Evolutionary conservation across 208 protist genomes (phyloP).

Genomic region (Angomonas desouzai): DNA sequence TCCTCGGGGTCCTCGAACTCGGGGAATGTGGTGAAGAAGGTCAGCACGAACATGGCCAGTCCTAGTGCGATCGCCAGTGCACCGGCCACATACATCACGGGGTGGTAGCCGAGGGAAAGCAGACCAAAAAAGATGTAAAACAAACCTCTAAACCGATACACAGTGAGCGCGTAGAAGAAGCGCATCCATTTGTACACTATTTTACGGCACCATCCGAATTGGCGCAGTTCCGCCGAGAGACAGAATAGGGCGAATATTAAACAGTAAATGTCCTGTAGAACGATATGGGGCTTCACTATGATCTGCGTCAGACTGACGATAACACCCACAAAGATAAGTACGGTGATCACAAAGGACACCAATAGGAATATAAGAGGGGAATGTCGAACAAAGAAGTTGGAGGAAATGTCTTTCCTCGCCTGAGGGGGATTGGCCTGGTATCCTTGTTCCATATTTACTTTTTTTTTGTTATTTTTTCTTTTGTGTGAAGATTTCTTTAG

Average conservation of each 20-base stretch:
- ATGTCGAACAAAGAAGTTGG: conserved; percentile 35
- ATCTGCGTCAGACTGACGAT: conserved; percentile 38
- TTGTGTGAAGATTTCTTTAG: not conserved
- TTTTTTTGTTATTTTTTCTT: conserved; percentile 13
- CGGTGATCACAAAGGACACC: conserved; percentile 23
- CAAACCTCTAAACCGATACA: conserved; percentile 49
- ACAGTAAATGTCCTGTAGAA: conserved; percentile 56
- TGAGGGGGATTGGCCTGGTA: not conserved
- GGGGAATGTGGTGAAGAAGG: conserved; percentile 43
- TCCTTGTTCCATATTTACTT: not conserved
- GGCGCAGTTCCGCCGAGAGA: conserved; percentile 64
- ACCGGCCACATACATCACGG: conserved; percentile 37
- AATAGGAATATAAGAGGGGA: conserved; percentile 53
- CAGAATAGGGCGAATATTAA: conserved; percentile 61
- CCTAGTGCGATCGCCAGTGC: conserved; percentile 40
- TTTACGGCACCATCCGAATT: conserved; percentile 39
- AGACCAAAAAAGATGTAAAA: conserved; percentile 80
- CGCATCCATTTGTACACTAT: conserved; percentile 61
- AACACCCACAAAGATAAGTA: conserved; percentile 34
- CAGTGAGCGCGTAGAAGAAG: conserved; percentile 74
- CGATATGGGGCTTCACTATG: conserved; percentile 13
- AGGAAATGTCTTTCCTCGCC: not conserved
- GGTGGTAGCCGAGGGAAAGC: conserved; percentile 37
- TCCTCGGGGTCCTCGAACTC: conserved; percentile 49
- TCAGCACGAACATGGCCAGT: conserved; percentile 56